Evolutionary conservation across 2,329 filamentous ascomycete genomes (phyloP).

Genomic region (Venturia carpophila): DNA sequence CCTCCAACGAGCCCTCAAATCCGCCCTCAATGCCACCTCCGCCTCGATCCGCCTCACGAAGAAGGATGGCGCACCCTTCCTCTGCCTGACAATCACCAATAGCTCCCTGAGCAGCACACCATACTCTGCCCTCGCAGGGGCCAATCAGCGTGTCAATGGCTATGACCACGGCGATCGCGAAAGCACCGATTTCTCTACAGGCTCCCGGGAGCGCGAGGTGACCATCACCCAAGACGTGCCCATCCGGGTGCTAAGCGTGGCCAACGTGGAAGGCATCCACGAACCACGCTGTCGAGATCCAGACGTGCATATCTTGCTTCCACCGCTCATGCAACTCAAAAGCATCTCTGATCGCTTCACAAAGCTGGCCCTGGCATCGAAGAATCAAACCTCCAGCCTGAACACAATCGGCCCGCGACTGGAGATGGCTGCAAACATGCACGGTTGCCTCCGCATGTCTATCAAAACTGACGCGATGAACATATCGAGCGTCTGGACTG

Average conservation of each 20-base stretch:
- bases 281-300: constrained; percentile 86
- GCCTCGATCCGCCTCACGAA: constrained; percentile 87
- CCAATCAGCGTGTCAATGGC: constrained; percentile 23
- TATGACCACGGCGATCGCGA: constrained; percentile 37
- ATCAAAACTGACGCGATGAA: constrained; percentile 77
- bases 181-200: constrained; percentile 25
- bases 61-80: constrained; percentile 75
- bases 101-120: constrained; percentile 51
- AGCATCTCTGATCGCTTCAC: constrained; percentile 94
- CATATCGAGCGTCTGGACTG: constrained; percentile 79
- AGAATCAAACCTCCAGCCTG: constrained; percentile 28
- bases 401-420: constrained; percentile 51
- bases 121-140: constrained; percentile 25
- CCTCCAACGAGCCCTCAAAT: constrained; percentile 84
- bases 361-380: constrained; percentile 54
- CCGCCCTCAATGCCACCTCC: constrained; percentile 70
- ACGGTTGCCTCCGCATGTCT: constrained; percentile 72
- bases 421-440: constrained; percentile 89
- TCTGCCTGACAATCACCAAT: constrained; percentile 84
- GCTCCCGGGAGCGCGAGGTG: constrained; percentile 70
- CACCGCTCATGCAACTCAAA: constrained; percentile 80
- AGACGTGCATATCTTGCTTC: constrained; percentile 88
- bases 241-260: constrained; percentile 77
- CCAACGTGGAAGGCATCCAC: constrained; percentile 83
- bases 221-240: constrained; percentile 93